These are phyloP conservation scores for Aotearoamyces nothofagi DNA, from an alignment of 2,329 filamentous ascomycete species.

Conservation along the genomic window DNA sequence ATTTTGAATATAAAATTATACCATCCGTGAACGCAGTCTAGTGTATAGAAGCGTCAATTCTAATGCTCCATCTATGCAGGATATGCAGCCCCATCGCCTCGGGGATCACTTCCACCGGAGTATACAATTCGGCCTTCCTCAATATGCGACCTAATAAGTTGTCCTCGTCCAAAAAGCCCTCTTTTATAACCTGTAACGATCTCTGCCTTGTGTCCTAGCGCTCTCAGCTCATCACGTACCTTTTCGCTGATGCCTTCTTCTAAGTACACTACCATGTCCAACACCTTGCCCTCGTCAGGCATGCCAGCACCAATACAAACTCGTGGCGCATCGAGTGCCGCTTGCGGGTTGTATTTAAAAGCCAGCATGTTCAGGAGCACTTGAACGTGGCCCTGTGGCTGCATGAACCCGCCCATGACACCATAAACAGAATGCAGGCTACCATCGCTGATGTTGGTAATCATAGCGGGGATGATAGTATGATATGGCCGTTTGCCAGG, in stretches of 20 bases:
- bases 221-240: conserved; percentile 49
- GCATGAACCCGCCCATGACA: conserved; percentile 98
- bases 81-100: conserved; percentile 65
- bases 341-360: conserved; percentile 69
- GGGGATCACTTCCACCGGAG: conserved; percentile 76
- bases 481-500: conserved; percentile 87
- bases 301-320: conserved; percentile 71
- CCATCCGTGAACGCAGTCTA: too few species aligned
- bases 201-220: conserved; percentile 58
- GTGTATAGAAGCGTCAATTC: too few species aligned
- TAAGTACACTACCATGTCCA: conserved; percentile 54
- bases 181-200: conserved; percentile 52
- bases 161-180: conserved; percentile 67
- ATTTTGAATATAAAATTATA: too few species aligned
- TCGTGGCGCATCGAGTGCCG: conserved; percentile 80
- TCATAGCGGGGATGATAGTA: conserved; percentile 88
- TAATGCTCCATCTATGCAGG: conserved; percentile 31
- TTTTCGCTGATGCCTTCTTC: conserved; percentile 68
- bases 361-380: conserved; percentile 80
- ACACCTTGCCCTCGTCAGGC: conserved; percentile 40
- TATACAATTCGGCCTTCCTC: conserved; percentile 66
- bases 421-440: conserved; percentile 77
- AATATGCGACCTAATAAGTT: conserved; percentile 66
- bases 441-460: conserved; percentile 62
- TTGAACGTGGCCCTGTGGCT: conserved; percentile 92